Percentiles rank a stretch among this genome's conserved stretches.
Evolutionary conservation across 2,329 filamentous ascomycete species (phyloP).

Genomic region (Verticillium nonalfalfae): DNA sequence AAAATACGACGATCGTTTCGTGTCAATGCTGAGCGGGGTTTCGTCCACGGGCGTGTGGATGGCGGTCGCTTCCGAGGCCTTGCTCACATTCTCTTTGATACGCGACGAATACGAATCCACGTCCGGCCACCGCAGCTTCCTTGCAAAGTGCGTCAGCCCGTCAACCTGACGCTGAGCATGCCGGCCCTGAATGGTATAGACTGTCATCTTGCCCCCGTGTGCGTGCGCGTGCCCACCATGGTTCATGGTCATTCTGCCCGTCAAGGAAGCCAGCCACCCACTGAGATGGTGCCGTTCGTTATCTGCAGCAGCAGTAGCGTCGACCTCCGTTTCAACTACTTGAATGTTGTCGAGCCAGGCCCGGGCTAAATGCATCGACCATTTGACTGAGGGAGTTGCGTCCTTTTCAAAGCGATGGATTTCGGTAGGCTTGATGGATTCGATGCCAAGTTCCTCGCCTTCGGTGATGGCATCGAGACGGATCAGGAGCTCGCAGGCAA

Average conservation of each 20-base stretch:
- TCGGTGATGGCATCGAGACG: conserved; percentile 58
- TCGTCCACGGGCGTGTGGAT: conserved; percentile 29
- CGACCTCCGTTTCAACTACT: conserved; percentile 32
- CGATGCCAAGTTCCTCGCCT: conserved; percentile 48
- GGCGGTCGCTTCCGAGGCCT: conserved; percentile 33
- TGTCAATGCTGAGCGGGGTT: conserved; percentile 24
- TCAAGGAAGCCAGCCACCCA: conserved; percentile 53
- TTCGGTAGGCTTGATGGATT: conserved; percentile 47
- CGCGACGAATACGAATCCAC: conserved; percentile 44
- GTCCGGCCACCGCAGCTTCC: conserved; percentile 56
- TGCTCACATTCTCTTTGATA: conserved; percentile 40
- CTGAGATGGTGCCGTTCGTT: conserved; percentile 18
- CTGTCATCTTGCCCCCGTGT: conserved; percentile 20
- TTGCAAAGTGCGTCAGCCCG: conserved; percentile 58
- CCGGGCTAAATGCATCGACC: conserved; percentile 59
- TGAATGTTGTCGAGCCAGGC: conserved; percentile 64
- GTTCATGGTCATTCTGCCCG: conserved; percentile 44
- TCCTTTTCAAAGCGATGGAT: conserved; percentile 56
- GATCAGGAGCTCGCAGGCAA: conserved; percentile 59
- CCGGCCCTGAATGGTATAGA: conserved; percentile 48
- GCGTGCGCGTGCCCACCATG: conserved; percentile 24
- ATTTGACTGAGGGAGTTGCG: conserved; percentile 56
- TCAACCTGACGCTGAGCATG: conserved; percentile 53
- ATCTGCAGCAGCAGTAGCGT: conserved; percentile 12
- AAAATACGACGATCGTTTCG: conserved; percentile 40